Conservation (phyloP, 2,329 filamentous ascomycete genomes). For the Exophiala spinifera region DNA sequence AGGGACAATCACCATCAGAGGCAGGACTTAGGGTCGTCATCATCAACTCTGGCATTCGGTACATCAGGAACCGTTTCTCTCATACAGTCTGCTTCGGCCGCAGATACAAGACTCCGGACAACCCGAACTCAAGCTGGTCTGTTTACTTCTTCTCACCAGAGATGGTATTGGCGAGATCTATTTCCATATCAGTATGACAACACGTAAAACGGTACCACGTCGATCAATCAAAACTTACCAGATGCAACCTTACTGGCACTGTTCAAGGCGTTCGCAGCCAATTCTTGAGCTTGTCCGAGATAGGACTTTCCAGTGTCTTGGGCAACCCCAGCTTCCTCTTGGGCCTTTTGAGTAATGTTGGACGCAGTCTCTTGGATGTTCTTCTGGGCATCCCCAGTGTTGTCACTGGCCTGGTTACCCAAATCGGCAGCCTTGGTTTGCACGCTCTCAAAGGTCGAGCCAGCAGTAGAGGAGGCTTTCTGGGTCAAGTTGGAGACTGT, state of each 20-base stretch:
- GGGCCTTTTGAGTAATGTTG: not conserved
- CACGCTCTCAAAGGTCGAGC: not conserved
- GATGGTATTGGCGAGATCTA: constrained; percentile 26
- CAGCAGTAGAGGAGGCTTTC: constrained; percentile 4
- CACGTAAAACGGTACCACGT: not conserved
- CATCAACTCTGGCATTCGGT: no score
- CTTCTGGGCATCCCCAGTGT: not conserved
- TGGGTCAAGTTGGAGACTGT: constrained; percentile 1
- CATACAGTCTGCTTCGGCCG: no score
- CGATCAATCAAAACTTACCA: constrained; percentile 9
- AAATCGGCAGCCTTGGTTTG: constrained; percentile 10
- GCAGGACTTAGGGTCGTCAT: no score
- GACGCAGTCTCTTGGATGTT: not conserved
- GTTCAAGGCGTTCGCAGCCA: constrained; percentile 25
- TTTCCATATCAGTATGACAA: constrained; percentile 9
- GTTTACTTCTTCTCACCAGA: constrained; percentile 26
- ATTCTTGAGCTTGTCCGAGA: constrained; percentile 24
- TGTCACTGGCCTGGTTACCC: constrained; percentile 6
- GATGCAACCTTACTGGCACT: constrained; percentile 25
- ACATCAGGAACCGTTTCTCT: no score
- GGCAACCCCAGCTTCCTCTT: not conserved
- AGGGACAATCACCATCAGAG: no score
- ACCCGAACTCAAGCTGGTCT: not conserved
- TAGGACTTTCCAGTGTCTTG: constrained; percentile 15
- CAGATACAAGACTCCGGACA: no score